Evolutionary conservation across 139 green algal genomes (phyloP), one percentile per base, ranked within the genome.

Genomic region (Chlorella vulgaris): DNA sequence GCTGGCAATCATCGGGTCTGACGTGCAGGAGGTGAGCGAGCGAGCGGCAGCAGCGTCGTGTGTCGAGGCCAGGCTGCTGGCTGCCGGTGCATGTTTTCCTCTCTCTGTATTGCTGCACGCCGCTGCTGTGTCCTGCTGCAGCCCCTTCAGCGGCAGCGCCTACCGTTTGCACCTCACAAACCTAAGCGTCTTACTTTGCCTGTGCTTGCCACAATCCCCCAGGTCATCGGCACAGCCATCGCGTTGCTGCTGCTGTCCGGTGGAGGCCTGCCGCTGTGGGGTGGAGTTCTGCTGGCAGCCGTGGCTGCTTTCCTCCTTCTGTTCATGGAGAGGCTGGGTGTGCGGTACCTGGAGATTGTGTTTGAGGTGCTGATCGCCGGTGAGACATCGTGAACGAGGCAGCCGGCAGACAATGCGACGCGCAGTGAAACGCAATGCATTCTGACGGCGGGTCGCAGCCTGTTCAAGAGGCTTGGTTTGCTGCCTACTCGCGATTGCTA

Each of bases 1-100:
- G 87, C 78, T 97, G 7, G 94, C 94, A 6, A 96, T 98, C 85
- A 94, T 98, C 15, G 94, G 94, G n/a, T 88, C 74, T 7, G 94
- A 97, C 86, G 88, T 96, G 19, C 83, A 87, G 42, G 71, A 78
- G 71, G 71, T 67, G 33, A 0, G 51, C n/a, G n/a, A n/a, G n/a
- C n/a, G n/a, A n/a, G n/a, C n/a, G n/a, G n/a, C n/a, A n/a, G n/a
- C n/a, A n/a, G n/a, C n/a, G n/a, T n/a, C n/a, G n/a, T n/a, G n/a
- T n/a, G n/a, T n/a, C n/a, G n/a, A n/a, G n/a, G n/a, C n/a, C n/a
- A n/a, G n/a, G n/a, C n/a, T n/a, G n/a, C n/a, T n/a, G n/a, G n/a
- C n/a, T n/a, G n/a, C n/a, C n/a, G n/a, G n/a, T n/a, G n/a, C n/a
- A n/a, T n/a, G n/a, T n/a, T n/a, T n/a, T n/a, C n/a, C n/a, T n/a